Conservation (phyloP, 2,329 filamentous ascomycete genomes). For the Botryotinia globosa region DNA sequence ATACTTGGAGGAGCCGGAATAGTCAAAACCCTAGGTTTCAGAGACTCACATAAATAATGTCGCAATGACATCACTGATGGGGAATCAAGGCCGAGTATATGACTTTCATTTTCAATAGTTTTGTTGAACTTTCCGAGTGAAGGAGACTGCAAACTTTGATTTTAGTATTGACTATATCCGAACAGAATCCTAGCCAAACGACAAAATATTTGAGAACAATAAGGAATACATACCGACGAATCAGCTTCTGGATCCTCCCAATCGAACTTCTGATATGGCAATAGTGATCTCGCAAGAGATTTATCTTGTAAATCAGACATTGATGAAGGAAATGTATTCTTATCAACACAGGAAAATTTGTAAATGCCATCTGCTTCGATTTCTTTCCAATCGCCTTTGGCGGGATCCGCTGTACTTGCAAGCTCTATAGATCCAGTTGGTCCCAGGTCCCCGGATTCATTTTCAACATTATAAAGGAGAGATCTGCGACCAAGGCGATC, state of each 20-base stretch:
- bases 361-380: slow-evolving; percentile 84
- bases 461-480: slow-evolving; percentile 59
- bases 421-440: slow-evolving; percentile 52
- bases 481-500: slow-evolving; percentile 87
- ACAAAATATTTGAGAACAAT: neutral
- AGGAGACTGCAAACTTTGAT: slow-evolving; percentile 8
- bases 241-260: slow-evolving; percentile 22
- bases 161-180: neutral
- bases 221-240: slow-evolving; percentile 3
- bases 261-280: slow-evolving; percentile 22
- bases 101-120: slow-evolving; percentile 40
- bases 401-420: slow-evolving; percentile 66
- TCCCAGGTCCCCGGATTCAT: slow-evolving; percentile 25
- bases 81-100: slow-evolving; percentile 43
- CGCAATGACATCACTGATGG: slow-evolving; percentile 53
- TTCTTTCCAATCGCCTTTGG: slow-evolving; percentile 63
- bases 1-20: slow-evolving; percentile 57
- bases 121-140: slow-evolving; percentile 37
- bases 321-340: neutral
- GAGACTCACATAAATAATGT: slow-evolving; percentile 55
- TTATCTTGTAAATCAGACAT: neutral
- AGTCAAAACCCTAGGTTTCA: slow-evolving; percentile 61
- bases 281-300: slow-evolving; percentile 16
- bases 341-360: slow-evolving; percentile 31
- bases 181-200: neutral